These are phyloP conservation scores for Xylaria sp. DNA, from an alignment of 2,329 filamentous ascomycete species.

Conservation along the genomic window DNA sequence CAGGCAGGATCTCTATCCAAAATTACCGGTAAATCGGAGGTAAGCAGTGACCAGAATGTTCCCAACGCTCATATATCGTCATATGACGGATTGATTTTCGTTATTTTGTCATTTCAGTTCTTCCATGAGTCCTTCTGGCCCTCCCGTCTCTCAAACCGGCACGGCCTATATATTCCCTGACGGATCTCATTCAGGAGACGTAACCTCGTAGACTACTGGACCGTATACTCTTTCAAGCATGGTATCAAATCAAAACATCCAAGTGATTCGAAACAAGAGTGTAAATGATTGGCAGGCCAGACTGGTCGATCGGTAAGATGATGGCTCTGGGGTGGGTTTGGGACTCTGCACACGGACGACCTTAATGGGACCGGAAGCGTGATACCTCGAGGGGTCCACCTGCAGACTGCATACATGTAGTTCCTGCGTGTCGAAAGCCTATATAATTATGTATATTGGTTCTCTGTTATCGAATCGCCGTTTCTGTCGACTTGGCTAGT, in stretches of 20 bases:
- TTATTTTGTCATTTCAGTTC: background rate
- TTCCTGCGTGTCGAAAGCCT: background rate
- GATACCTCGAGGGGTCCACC: background rate
- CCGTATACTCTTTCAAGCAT: background rate
- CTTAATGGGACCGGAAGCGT: background rate
- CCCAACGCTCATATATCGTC: background rate
- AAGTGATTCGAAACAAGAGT: background rate
- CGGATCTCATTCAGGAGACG: background rate
- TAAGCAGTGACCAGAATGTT: background rate
- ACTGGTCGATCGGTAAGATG: background rate
- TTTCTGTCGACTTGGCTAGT: constrained; percentile 9
- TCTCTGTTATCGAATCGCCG: background rate
- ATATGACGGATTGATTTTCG: background rate
- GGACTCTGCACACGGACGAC: background rate
- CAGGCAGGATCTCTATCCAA: background rate
- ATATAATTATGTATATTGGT: background rate
- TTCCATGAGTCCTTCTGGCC: background rate
- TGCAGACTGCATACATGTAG: background rate
- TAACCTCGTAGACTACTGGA: background rate
- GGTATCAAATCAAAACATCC: background rate
- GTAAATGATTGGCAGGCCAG: background rate
- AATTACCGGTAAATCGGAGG: background rate
- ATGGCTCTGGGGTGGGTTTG: background rate
- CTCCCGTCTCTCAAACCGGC: background rate
- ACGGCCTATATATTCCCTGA: too few relatives aligned